Percentiles rank a stretch among this genome's conserved stretches.
These are phyloP conservation scores for Paxillus rubicundulus DNA, from an alignment of 768 basidiomycete genomes.

Conservation along the genomic window DNA sequence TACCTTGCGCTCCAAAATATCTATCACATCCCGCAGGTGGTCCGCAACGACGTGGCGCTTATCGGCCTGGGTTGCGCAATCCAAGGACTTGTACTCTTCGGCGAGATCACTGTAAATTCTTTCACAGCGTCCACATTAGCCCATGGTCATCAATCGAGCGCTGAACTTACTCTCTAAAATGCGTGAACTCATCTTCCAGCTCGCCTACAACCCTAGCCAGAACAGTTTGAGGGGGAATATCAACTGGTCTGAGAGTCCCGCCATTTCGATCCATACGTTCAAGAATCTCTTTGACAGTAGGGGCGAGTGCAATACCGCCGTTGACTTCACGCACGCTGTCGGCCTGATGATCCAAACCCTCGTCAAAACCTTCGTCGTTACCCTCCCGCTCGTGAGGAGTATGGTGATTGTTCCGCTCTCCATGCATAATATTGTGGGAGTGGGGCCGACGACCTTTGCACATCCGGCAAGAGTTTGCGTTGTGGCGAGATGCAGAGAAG, in stretches of 20 bases:
- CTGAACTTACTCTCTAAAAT: conserved; percentile 81
- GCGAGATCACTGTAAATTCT: conserved; percentile 91
- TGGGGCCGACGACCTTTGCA: conserved; percentile 51
- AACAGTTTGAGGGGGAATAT: conserved; percentile 82
- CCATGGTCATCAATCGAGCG: neutral
- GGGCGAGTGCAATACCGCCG: conserved; percentile 4
- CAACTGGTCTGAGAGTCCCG: conserved; percentile 25
- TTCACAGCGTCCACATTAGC: conserved; percentile 11
- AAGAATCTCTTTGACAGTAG: conserved; percentile 25
- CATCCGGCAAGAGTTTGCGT: conserved; percentile 59
- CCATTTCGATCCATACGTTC: conserved; percentile 26
- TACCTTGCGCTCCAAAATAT: conserved; percentile 90
- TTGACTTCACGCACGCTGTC: conserved; percentile 3
- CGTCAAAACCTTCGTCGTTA: conserved; percentile 17
- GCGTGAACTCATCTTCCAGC: conserved; percentile 92
- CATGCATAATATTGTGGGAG: conserved; percentile 42
- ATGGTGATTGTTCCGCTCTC: conserved; percentile 34
- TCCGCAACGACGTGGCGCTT: conserved; percentile 85
- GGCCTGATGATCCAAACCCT: conserved; percentile 3
- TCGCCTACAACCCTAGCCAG: conserved; percentile 79
- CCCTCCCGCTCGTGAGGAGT: neutral
- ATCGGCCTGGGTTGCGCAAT: conserved; percentile 74
- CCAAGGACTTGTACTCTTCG: conserved; percentile 90
- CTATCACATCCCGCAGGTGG: conserved; percentile 89
- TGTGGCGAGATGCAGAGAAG: conserved; percentile 76